Percentiles rank a stretch among this genome's conserved stretches.
Conservation (phyloP, 805 yeast species). For the Ogataea thermomethanolica region DNA sequence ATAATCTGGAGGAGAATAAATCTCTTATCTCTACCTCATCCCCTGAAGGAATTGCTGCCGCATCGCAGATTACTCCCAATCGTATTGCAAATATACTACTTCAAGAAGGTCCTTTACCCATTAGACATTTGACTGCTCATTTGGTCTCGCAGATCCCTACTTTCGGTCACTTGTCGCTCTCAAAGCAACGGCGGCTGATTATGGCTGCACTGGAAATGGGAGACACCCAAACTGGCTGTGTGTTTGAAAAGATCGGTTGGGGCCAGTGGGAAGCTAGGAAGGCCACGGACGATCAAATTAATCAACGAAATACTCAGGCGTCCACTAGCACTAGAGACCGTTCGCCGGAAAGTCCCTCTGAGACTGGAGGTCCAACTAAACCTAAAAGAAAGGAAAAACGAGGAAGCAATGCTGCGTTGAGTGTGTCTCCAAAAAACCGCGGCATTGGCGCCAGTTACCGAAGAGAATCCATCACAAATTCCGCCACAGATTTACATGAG, state of each 20-base stretch:
- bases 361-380: slow-evolving; percentile 2
- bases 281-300: slow-evolving; percentile 30
- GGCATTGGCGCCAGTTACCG: slow-evolving; percentile 26
- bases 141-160: slow-evolving; percentile 71
- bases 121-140: slow-evolving; percentile 82
- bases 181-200: slow-evolving; percentile 85
- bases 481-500: slow-evolving; percentile 42
- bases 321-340: slow-evolving; percentile 13
- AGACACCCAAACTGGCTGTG: slow-evolving; percentile 54
- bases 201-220: slow-evolving; percentile 85
- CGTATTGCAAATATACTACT: slow-evolving; percentile 66
- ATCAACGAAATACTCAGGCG: slow-evolving; percentile 20
- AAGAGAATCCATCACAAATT: slow-evolving; percentile 51
- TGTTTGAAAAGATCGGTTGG: slow-evolving; percentile 95
- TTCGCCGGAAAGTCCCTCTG: slow-evolving; percentile 19
- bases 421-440: slow-evolving; percentile 21
- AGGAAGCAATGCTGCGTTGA: slow-evolving; percentile 11
- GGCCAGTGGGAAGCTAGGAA: slow-evolving; percentile 91
- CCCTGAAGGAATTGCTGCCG: slow-evolving; percentile 86
- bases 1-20: slow-evolving; percentile 24
- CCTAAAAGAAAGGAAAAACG: slow-evolving; percentile 14
- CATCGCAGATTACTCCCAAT: slow-evolving; percentile 77
- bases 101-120: slow-evolving; percentile 83
- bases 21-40: slow-evolving; percentile 64
- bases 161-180: slow-evolving; percentile 73